phyloP scores from a whole-genome alignment of 2,329 filamentous ascomycete species.

The Chlorencoelia australis region DNA sequence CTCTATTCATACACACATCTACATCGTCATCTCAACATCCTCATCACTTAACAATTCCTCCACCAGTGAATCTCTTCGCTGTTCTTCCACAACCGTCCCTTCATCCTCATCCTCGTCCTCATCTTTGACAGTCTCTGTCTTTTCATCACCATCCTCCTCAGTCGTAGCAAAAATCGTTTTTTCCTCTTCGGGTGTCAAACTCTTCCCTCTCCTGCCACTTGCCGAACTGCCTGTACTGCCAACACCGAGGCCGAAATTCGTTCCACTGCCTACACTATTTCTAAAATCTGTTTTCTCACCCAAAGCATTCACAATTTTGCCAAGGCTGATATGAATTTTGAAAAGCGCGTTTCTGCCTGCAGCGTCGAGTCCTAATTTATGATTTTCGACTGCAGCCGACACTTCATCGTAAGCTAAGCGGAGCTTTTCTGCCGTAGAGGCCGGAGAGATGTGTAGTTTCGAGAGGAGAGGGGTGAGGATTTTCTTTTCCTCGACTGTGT shows the following conservation, averaged over 20 bases:
- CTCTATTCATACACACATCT: too few relatives aligned
- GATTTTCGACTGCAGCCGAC: slow-evolving; percentile 49
- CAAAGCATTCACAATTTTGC: slow-evolving; percentile 55
- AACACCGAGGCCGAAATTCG: too few relatives aligned
- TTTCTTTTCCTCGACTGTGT: slow-evolving; percentile 75
- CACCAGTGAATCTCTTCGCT: slow-evolving; percentile 18
- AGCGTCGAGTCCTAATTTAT: slow-evolving; percentile 47
- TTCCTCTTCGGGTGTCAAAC: slow-evolving; percentile 28
- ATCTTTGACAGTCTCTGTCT: slow-evolving; percentile 34
- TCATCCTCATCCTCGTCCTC: slow-evolving; percentile 27
- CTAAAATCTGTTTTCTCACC: slow-evolving; percentile 31
- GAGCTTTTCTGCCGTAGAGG: slow-evolving; percentile 49
- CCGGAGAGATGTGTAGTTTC: slow-evolving; percentile 70
- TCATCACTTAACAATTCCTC: slow-evolving; percentile 25
- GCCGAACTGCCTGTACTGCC: too few relatives aligned
- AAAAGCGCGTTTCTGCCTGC: slow-evolving; percentile 54
- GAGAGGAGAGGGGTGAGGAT: slow-evolving; percentile 65
- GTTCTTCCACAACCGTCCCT: slow-evolving; percentile 9
- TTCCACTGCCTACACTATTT: too few relatives aligned
- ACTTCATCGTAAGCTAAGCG: slow-evolving; percentile 48
- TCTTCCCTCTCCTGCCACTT: too few relatives aligned
- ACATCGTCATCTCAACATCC: slow-evolving; percentile 23
- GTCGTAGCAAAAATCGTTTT: too few relatives aligned
- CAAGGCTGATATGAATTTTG: slow-evolving; percentile 57
- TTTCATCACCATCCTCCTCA: slow-evolving; percentile 26